A percentile compares a stretch with the other conserved stretches of the same genome.
These are phyloP conservation scores for Lipomyces orientalis DNA, from an alignment of 805 yeast genomes.

Conservation along the genomic window DNA sequence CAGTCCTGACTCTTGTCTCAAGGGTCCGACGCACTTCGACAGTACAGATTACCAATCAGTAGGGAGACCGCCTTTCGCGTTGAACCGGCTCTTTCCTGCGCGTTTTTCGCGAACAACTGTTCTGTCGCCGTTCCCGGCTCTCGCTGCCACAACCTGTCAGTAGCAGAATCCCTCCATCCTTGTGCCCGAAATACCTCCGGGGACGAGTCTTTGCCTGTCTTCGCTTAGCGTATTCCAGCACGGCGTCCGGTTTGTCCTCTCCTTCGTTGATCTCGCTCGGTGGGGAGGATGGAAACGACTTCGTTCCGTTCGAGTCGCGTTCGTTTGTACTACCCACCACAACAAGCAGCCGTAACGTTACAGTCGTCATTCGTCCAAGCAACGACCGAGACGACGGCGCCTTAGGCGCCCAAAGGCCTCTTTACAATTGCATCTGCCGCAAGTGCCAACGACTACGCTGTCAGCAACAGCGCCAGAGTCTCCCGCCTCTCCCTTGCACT, in stretches of 20 bases:
- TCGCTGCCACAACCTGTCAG: background rate
- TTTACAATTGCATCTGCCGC: slow-evolving; percentile 5
- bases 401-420: slow-evolving; percentile 1
- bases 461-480: background rate
- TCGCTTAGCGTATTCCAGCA: background rate
- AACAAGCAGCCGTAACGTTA: background rate
- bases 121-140: background rate
- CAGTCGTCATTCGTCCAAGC: background rate
- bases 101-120: background rate
- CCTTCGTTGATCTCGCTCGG: background rate
- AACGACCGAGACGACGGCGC: slow-evolving; percentile 1
- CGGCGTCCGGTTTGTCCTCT: background rate
- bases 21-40: background rate
- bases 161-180: background rate
- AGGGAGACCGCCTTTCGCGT: background rate
- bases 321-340: background rate
- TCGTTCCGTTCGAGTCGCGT: background rate
- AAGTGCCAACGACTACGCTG: slow-evolving; percentile 6
- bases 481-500: background rate
- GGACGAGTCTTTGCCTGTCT: background rate
- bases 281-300: background rate
- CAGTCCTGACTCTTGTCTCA: background rate
- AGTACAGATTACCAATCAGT: background rate
- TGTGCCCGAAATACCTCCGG: background rate
- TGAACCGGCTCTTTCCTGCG: background rate